These are phyloP conservation scores for Tetracladium setigerum DNA, from an alignment of 495 filamentous ascomycete genomes.

Conservation along the genomic window DNA sequence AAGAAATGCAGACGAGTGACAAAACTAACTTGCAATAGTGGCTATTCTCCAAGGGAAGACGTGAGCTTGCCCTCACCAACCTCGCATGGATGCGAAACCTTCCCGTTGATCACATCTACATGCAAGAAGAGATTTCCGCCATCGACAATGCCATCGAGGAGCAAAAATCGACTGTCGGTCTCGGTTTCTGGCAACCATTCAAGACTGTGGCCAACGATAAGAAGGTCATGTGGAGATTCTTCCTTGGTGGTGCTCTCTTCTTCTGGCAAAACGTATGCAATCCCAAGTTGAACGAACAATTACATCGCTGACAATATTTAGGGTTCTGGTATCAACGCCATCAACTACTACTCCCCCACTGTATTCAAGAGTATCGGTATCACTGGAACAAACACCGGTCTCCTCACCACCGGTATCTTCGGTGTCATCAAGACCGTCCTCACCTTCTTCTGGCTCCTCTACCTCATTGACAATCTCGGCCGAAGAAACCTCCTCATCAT, in stretches of 20 bases:
- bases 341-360: conserved; percentile 65
- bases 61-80: conserved; percentile 47
- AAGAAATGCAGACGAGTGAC: too few relatives aligned
- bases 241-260: conserved; percentile 60
- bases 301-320: too few relatives aligned
- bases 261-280: conserved; percentile 62
- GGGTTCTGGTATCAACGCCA: conserved; percentile 27
- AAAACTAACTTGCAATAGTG: too few relatives aligned
- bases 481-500: conserved; percentile 38
- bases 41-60: conserved; percentile 48
- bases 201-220: conserved; percentile 35
- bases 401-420: conserved; percentile 58
- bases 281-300: too few relatives aligned
- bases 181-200: conserved; percentile 64
- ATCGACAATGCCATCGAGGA: conserved; percentile 54
- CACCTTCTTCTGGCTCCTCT: conserved; percentile 51
- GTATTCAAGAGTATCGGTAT: conserved; percentile 61
- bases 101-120: conserved; percentile 49
- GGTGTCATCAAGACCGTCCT: conserved; percentile 51
- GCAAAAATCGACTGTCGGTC: conserved; percentile 45
- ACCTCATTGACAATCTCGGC: conserved; percentile 65
- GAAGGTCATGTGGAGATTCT: conserved; percentile 53
- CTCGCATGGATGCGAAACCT: conserved; percentile 61
- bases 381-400: conserved; percentile 36
- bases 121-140: conserved; percentile 55